Evolutionary conservation across 345 rosid species (phyloP), one percentile per base, ranked within the genome.

Genomic region (Hibiscus syriacus): DNA sequence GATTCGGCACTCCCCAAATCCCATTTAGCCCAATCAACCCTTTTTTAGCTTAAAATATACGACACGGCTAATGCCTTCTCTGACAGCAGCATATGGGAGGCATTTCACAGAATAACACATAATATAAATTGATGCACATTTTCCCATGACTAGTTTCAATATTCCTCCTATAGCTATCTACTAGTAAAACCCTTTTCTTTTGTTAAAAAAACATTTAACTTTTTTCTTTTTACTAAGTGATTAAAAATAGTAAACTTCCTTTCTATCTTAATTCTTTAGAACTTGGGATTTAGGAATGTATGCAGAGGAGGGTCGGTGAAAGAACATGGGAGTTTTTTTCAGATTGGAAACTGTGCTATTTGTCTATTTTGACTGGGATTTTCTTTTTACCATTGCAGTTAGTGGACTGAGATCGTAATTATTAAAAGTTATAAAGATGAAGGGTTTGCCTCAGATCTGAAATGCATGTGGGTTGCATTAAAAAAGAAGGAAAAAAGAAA

Each of bases 211-310:
- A n/a, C n/a, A n/a, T n/a, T 34, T 32, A 32, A 34, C n/a, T n/a
- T n/a, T n/a, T n/a, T n/a, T 34, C n/a, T n/a, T n/a, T n/a, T n/a
- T n/a, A n/a, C n/a, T n/a, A n/a, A n/a, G n/a, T n/a, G 7, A 34
- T 34, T 34, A 34, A 6, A 34, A 34, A 34, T n/a, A 34, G 38
- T 6, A 34, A 34, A 34, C 10, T 34, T 34, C 38, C 6, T 34
- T 34, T 6, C 38, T 2, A 34, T 34, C 38, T 34, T 10, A 34
- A 34, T 34, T 34, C 38, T 34, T 34, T 34, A 1, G 7, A 50
- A 74, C 55, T 48, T n/a, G n/a, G n/a, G n/a, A n/a, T n/a, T n/a
- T 59, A 26, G 73, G 85, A 76, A 76, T 71, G 71, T 72, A 73
- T 27, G 70, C 50, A 23, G 62, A 41, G 29, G 56, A 58, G 76